These are phyloP conservation scores for Penicillium hordei DNA, from an alignment of 2,329 filamentous ascomycete genomes.

Conservation along the genomic window DNA sequence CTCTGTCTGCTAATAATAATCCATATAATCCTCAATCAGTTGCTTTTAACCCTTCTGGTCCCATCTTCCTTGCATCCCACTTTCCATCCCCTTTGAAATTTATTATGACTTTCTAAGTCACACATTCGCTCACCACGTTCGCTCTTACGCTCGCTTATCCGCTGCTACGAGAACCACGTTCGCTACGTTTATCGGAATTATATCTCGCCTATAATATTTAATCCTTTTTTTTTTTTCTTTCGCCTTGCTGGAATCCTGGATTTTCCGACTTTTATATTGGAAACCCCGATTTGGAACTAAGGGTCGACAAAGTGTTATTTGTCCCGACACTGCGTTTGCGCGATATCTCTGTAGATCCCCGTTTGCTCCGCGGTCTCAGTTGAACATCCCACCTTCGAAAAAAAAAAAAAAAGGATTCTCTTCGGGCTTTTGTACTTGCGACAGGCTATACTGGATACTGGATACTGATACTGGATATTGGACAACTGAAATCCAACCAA, in stretches of 20 bases:
- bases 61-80: constrained; percentile 21
- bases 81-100: constrained; percentile 13
- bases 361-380: constrained; percentile 16
- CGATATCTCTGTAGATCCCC: constrained; percentile 13
- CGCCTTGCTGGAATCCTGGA: constrained; percentile 5
- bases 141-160: constrained; percentile 40
- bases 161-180: constrained; percentile 40
- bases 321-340: constrained; percentile 20
- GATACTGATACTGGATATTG: not conserved
- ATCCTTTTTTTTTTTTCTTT: constrained; percentile 10
- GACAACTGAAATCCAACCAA: constrained; percentile 4
- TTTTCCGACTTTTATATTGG: not conserved
- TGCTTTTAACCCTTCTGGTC: constrained; percentile 30
- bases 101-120: constrained; percentile 35
- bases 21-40: constrained; percentile 21
- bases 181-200: constrained; percentile 34
- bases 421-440: not conserved
- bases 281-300: constrained; percentile 1
- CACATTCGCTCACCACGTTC: constrained; percentile 41
- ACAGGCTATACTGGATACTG: not conserved
- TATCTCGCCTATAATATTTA: constrained; percentile 30
- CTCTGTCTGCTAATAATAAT: constrained; percentile 29
- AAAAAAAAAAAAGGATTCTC: not conserved
- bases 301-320: constrained; percentile 8
- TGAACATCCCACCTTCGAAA: not conserved